Base-by-base conservation (phyloP, 805 yeast species). In the Ogataea nakhonphanomensis region DNA sequence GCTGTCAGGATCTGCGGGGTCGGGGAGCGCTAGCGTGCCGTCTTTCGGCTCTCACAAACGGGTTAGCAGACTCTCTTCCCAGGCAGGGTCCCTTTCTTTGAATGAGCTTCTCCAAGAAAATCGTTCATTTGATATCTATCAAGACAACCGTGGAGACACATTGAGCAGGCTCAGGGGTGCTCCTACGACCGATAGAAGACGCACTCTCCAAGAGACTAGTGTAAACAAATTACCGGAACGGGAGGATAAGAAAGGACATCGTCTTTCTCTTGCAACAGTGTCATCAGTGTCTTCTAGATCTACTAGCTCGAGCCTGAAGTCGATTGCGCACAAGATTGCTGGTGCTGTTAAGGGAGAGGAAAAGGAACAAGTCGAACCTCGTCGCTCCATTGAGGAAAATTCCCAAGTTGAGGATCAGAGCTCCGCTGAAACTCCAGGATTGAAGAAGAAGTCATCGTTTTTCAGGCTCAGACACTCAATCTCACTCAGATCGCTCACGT, bases 391-490 rank as follows among this genome's bases (percentile, higher is more conserved):
- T 27, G 28, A 26, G 5, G 26, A 32, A 32, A 32, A 20, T 23
- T 8, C 12, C 21, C 7, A 12, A 7, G 27, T 10, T 26, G 34
- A 21, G 17, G n/a, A 13, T 10, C 25, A 35, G 15, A 13, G 15
- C 20, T 30, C 17, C 7, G 13, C 8, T 12, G 26, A 30, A 11
- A 22, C 39, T 7, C 44, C 44, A 12, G 21, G 28, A 22, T 22
- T 49, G 35, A 53, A 51, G 30, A 55, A 53, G 39, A 53, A 51
- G 30, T 35, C 41, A 10, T 55, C 61, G 3, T 46, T 44, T 23
- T 49, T 53, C 32, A 44, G 54, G 22, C 48, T 59, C 12, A 51
- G 53, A 40, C 62, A 61, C 42, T 59, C 64, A 2, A 54, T 60
- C 5, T 59, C 64, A 5, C 47, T 61, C 26, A 46, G 62, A 37